A percentile compares a stretch with the other conserved stretches of the same genome.
Evolutionary conservation across 2,329 filamentous ascomycete genomes (phyloP).

Genomic region (Lizonia empirigonia): DNA sequence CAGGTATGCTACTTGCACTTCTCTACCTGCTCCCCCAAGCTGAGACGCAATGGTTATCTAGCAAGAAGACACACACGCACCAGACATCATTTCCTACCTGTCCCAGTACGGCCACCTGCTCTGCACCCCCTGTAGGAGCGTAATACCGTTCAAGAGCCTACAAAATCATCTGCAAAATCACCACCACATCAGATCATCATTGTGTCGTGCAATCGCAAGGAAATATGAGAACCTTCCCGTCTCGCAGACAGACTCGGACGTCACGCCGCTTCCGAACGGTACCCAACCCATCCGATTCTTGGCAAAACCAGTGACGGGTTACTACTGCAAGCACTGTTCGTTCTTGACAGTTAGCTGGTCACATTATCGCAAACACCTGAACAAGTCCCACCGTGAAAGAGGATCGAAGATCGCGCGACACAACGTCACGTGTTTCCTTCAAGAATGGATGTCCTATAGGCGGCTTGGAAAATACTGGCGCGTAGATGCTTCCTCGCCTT

Average conservation of each 20-base stretch:
- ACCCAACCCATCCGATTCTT: background rate
- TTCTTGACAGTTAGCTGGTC: background rate
- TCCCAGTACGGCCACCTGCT: background rate
- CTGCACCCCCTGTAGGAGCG: background rate
- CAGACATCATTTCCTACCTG: background rate
- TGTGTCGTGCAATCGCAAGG: background rate
- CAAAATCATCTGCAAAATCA: background rate
- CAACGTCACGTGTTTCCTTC: background rate
- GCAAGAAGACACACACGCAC: background rate
- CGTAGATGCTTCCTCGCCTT: background rate
- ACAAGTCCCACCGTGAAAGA: background rate
- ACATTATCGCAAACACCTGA: background rate
- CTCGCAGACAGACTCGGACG: background rate
- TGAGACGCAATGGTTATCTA: background rate
- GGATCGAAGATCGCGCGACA: background rate
- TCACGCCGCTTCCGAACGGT: background rate
- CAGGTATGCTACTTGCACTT: background rate
- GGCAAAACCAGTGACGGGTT: background rate
- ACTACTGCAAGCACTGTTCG: background rate
- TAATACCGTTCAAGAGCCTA: background rate
- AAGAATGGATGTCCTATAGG: background rate
- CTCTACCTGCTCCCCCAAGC: background rate
- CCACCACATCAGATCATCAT: background rate
- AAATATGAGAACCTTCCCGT: background rate
- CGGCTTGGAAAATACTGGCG: background rate